phyloP scores from a whole-genome alignment of 176 grass and related monocot genomes.

The Areca catechu region DNA sequence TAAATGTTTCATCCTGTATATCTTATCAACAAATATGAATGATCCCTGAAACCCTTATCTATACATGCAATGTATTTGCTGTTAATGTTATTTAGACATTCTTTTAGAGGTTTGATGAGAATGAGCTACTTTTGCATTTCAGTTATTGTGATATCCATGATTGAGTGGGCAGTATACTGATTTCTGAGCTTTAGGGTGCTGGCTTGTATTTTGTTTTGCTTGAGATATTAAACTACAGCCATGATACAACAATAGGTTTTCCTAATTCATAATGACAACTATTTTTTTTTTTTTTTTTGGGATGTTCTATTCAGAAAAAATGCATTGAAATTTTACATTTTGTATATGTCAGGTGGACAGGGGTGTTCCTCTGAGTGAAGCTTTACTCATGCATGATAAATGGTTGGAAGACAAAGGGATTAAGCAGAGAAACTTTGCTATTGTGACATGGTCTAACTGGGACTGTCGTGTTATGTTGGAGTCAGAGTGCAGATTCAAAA shows the following conservation, averaged over 20 bases:
- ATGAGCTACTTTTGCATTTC: neutral
- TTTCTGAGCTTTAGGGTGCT: no score
- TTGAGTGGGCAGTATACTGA: no score
- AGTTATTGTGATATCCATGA: no score
- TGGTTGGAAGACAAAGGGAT: constrained; percentile 98
- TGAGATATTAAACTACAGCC: no score
- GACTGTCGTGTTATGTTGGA: constrained; percentile 92
- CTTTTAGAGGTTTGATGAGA: neutral
- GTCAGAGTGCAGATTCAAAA: constrained; percentile 88
- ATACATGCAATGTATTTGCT: no score
- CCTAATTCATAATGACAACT: neutral
- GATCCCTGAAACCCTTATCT: no score
- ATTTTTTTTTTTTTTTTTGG: neutral
- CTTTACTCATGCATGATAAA: constrained; percentile 96
- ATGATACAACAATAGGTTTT: neutral
- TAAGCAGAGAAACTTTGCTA: constrained; percentile 80
- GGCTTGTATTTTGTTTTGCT: no score
- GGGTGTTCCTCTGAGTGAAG: constrained; percentile 91
- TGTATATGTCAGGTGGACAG: constrained; percentile 64
- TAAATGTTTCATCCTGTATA: no score
- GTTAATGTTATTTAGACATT: neutral
- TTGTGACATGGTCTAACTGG: constrained; percentile 96
- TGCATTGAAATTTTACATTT: neutral
- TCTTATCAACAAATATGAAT: no score
- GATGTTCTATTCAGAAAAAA: neutral